These are phyloP conservation scores for Nakaseomyces bracarensis DNA, from an alignment of 1,139 yeast species.

Conservation along the genomic window DNA sequence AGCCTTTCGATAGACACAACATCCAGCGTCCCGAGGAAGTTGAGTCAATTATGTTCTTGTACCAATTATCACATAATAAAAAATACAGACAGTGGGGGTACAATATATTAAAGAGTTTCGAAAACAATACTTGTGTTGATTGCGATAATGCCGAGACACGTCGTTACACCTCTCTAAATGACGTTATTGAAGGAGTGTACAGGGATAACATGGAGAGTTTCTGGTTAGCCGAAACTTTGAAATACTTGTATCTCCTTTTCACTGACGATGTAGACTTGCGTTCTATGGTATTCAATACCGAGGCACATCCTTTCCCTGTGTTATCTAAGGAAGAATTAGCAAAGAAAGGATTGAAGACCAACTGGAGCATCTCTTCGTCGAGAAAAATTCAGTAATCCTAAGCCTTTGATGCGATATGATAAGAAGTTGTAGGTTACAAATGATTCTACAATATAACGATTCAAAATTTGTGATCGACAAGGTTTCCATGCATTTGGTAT, in stretches of 20 bases:
- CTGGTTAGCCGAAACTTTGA: conserved; percentile 77
- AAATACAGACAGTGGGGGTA: conserved; percentile 88
- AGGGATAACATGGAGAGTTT: conserved; percentile 82
- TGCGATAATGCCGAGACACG: conserved; percentile 32
- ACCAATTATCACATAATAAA: conserved; percentile 70
- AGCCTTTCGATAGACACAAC: conserved; percentile 69
- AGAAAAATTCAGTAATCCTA: conserved; percentile 24
- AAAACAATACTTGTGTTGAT: conserved; percentile 43
- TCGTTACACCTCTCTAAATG: conserved; percentile 59
- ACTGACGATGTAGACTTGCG: conserved; percentile 58
- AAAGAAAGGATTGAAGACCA: conserved; percentile 12
- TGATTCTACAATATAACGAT: too few relatives aligned
- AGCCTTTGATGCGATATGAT: too few relatives aligned
- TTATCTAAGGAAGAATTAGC: conserved; percentile 12
- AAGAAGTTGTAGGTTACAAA: too few relatives aligned
- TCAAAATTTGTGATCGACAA: too few relatives aligned
- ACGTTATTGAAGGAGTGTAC: conserved; percentile 48
- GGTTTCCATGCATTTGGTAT: too few relatives aligned
- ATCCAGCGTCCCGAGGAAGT: conserved; percentile 93
- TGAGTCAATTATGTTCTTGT: conserved; percentile 75
- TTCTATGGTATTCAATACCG: conserved; percentile 77
- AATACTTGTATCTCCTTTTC: conserved; percentile 71
- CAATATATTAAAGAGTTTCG: conserved; percentile 69
- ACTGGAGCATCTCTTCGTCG: conserved; percentile 6
- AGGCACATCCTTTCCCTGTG: conserved; percentile 85